Percentiles rank a stretch among this genome's conserved stretches.
phyloP scores from a whole-genome alignment of 306 rosid species.

The Cajanus cajan region DNA sequence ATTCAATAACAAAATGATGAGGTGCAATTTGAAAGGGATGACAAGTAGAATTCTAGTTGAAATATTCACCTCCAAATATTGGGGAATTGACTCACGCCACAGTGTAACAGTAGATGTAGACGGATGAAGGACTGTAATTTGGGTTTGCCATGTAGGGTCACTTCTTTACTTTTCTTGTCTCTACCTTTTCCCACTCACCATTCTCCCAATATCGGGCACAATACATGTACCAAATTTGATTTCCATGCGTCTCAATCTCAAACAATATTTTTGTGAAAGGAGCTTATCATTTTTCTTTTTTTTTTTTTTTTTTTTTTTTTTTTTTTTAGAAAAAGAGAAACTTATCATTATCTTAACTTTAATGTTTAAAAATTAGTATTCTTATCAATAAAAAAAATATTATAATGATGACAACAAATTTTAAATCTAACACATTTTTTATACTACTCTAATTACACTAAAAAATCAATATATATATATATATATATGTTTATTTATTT shows the following conservation, averaged over 20 bases:
- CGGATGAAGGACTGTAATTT: not conserved
- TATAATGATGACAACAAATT: too few species aligned
- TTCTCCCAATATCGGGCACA: not conserved
- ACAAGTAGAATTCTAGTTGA: not conserved
- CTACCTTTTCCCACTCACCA: not conserved
- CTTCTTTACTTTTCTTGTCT: not conserved
- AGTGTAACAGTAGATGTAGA: constrained; percentile 14
- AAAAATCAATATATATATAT: too few species aligned
- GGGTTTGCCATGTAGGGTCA: not conserved
- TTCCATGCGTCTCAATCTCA: not conserved
- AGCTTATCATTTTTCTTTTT: too few species aligned
- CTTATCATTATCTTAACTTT: not conserved
- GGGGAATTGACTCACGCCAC: not conserved
- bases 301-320: too few species aligned
- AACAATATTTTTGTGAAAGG: not conserved
- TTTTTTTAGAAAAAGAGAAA: too few species aligned
- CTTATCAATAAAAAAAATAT: too few species aligned
- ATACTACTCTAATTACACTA: too few species aligned
- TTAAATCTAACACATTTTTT: too few species aligned
- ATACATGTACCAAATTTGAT: constrained; percentile 12
- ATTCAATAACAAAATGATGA: not conserved
- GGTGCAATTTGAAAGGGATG: not conserved
- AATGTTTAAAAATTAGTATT: not conserved
- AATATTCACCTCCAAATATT: constrained; percentile 5
- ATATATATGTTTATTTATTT: too few species aligned